Percentiles rank a stretch among this genome's conserved stretches.
These are phyloP conservation scores for Fragaria iinumae DNA, from an alignment of 306 rosid genomes.

Conservation along the genomic window DNA sequence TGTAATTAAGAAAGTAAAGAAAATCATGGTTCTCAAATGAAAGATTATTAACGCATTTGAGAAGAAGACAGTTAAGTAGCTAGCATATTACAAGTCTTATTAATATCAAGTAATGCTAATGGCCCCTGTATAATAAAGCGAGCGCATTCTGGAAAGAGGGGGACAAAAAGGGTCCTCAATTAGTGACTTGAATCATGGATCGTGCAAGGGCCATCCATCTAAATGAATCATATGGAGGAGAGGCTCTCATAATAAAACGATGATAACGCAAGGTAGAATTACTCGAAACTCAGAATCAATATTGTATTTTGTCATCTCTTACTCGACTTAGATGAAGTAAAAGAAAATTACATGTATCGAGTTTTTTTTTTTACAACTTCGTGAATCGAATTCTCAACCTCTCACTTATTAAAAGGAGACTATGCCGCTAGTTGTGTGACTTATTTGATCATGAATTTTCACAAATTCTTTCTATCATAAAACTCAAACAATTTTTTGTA, in stretches of 20 bases:
- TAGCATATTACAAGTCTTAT: not conserved
- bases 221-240: conserved; percentile 5
- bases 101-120: not conserved
- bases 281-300: no score
- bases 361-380: no score
- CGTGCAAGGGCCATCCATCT: conserved; percentile 19
- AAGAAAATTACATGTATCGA: no score
- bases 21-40: not conserved
- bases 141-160: not conserved
- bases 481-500: no score
- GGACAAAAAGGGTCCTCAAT: conserved; percentile 25
- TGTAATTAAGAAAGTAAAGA: not conserved
- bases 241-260: not conserved
- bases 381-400: no score
- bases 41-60: not conserved
- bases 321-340: no score
- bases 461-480: no score
- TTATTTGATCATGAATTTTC: no score
- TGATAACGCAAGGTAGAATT: no score
- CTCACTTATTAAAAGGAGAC: no score
- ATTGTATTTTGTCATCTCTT: not conserved
- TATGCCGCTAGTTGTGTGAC: no score
- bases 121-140: not conserved
- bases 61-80: not conserved
- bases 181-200: conserved; percentile 26